Base-by-base conservation (phyloP, 2,329 filamentous ascomycete genomes). In the Taxawa tesnikishii region DNA sequence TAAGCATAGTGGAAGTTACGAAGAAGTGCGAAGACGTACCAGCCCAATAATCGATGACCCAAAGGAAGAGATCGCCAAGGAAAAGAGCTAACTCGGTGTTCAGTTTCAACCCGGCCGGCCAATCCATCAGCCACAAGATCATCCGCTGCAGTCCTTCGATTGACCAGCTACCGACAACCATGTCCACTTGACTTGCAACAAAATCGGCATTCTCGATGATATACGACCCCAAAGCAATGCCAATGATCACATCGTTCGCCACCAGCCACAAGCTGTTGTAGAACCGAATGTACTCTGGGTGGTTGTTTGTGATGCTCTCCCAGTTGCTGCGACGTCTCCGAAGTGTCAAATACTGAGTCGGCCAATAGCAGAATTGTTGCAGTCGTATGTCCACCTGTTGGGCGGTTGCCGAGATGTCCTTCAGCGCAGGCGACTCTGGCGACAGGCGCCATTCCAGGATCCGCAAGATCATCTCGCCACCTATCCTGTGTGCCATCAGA, bases 211-310 rank as follows among this genome's bases (percentile, higher is more conserved):
- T 94, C 52, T 98, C 90, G 40, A 96, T 88, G 39, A 98, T 93
- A 54, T 94, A 98, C 1, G 85, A 93, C 0, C 90, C 92, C 6
- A 98, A 61, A 2, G 90, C 90, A 43, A 98, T 94, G 15, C 90
- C 92, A 38, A 98, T 96, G 42, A 98, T 98, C 28, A 98, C 81
- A 59, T 98, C 90, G 60, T 98, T 98, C 17, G 87, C 87, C 14
- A 98, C 90, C 6, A 98, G 79, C 90, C 90, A 98, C 4, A 98
- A 65, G 49, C 85, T 94, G 55, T 98, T 98, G 62, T 96, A 98
- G 58, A 98, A 98, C 11, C 90, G 80, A 43, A 98, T 98, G 54
- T 98, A 98, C 55, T 98, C 90, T 1, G 88, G 84, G 55, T 98
- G 88, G 46, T 80, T 94, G 29, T 80, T 90, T 0, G 87, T 94